These are phyloP conservation scores for Sphenostylis stenocarpa DNA, from an alignment of 306 rosid species.

Conservation along the genomic window DNA sequence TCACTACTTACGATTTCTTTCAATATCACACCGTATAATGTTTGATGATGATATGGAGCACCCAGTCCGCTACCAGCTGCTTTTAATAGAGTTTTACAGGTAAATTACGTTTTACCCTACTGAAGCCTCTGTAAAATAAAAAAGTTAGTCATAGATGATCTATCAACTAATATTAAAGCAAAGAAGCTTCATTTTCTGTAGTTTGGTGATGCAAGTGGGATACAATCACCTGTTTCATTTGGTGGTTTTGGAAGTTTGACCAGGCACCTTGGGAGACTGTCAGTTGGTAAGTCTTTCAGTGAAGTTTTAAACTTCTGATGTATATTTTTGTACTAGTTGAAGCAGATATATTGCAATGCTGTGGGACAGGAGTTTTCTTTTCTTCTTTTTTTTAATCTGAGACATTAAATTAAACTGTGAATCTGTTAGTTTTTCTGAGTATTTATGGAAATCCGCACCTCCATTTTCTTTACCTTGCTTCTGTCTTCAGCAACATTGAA, in stretches of 20 bases:
- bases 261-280: constrained; percentile 87
- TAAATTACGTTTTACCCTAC: constrained; percentile 34
- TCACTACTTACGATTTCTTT: background rate
- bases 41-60: constrained; percentile 36
- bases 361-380: background rate
- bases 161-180: constrained; percentile 33
- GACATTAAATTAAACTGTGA: background rate
- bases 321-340: constrained; percentile 5
- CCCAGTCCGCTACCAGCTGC: constrained; percentile 88
- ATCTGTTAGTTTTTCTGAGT: background rate
- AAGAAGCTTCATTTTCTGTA: constrained; percentile 46
- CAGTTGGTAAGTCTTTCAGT: constrained; percentile 49
- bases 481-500: background rate
- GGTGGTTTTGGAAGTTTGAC: constrained; percentile 97
- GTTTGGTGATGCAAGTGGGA: constrained; percentile 98
- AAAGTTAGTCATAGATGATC: constrained; percentile 27
- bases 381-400: background rate
- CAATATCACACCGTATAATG: constrained; percentile 30
- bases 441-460: background rate
- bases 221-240: constrained; percentile 92
- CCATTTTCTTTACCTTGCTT: background rate
- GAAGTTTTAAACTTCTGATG: constrained; percentile 3
- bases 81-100: constrained; percentile 87
- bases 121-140: constrained; percentile 23
- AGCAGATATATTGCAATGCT: constrained; percentile 3